Percentiles rank a stretch among this genome's conserved stretches.
Evolutionary conservation across 2,329 filamentous ascomycete species (phyloP).

Genomic region (Penicillium paneum): DNA sequence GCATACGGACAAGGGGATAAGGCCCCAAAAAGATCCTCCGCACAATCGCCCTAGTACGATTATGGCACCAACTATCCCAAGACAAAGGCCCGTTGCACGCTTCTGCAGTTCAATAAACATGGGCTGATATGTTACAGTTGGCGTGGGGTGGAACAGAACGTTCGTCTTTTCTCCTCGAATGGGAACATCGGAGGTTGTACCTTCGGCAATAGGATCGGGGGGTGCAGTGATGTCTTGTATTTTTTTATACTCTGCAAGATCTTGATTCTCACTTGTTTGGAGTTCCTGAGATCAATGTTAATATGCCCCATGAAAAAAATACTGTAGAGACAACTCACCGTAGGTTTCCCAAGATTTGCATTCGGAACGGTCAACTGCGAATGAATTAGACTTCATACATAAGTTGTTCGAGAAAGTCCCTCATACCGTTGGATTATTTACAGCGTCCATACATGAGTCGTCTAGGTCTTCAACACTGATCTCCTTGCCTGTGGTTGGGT

Average conservation of each 20-base stretch:
- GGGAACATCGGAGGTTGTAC: constrained; percentile 86
- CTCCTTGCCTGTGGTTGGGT: constrained; percentile 82
- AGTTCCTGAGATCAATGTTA: constrained; percentile 49
- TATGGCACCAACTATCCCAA: constrained; percentile 68
- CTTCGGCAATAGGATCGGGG: constrained; percentile 77
- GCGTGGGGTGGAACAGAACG: constrained; percentile 91
- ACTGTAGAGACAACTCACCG: constrained; percentile 43
- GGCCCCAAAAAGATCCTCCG: constrained; percentile 70
- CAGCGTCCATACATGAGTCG: constrained; percentile 64
- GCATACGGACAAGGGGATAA: constrained; percentile 70
- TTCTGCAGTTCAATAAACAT: constrained; percentile 77
- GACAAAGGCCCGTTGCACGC: constrained; percentile 67
- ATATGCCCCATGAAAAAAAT: neutral
- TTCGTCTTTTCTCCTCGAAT: constrained; percentile 97
- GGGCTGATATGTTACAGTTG: constrained; percentile 82
- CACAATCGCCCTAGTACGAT: constrained; percentile 75
- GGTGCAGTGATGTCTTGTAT: constrained; percentile 88
- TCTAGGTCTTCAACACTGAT: constrained; percentile 82
- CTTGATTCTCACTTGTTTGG: constrained; percentile 67
- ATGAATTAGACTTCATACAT: neutral
- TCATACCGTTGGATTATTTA: constrained; percentile 67
- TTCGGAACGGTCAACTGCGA: constrained; percentile 77
- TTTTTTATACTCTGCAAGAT: constrained; percentile 73
- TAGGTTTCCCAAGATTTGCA: constrained; percentile 74
- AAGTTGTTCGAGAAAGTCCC: neutral